Base-by-base conservation (phyloP, 139 green algal species). In the Nannochloris sp. region DNA sequence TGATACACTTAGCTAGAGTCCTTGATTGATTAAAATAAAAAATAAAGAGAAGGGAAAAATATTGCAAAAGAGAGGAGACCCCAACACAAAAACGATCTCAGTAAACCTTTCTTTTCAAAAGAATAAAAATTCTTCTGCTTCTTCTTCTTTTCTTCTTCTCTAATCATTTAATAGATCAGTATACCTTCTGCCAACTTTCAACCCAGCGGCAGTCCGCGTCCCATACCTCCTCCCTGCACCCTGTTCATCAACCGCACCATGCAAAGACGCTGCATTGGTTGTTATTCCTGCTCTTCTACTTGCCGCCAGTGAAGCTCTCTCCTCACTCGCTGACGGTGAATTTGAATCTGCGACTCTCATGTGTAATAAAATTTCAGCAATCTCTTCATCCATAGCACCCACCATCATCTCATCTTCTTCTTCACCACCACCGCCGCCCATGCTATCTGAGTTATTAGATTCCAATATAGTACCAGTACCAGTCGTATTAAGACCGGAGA, bases 141-240 rank as follows among this genome's bases (percentile, higher is more conserved):
- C 42, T 51, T 51, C 19, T 51, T 51, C 19, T 51, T 51, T 19
- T 19, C 42, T 51, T 27, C 19, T 19, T 51, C 19, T 51, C 42
- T 59, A 59, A 9, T 59, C 48, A 62, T 62, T 15, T 6, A 46
- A n/a, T 27, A 44, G 15, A 36, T 65, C 34, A 24, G 33, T 32
- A 15, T 55, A 65, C 14, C 38, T 36, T 13, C 34, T 32, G n/a
- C 59, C 35, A 1, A 65, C 59, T 37, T 55, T 27, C 19, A 65
- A 27, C n/a, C 59, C 59, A 54, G 59, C 59, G 4, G 59, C 39
- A 23, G 34, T 55, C 35, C 59, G n/a, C 24, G 59, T 65, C 23
- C 59, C 59, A 37, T 65, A 65, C 13, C 59, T 36, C 59, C 32
- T 37, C 7, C 32, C 59, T n/a, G n/a, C n/a, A n/a, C n/a, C n/a